phyloP scores from a whole-genome alignment of 2,329 filamentous ascomycete genomes.

The Botrytis sinoallii region DNA sequence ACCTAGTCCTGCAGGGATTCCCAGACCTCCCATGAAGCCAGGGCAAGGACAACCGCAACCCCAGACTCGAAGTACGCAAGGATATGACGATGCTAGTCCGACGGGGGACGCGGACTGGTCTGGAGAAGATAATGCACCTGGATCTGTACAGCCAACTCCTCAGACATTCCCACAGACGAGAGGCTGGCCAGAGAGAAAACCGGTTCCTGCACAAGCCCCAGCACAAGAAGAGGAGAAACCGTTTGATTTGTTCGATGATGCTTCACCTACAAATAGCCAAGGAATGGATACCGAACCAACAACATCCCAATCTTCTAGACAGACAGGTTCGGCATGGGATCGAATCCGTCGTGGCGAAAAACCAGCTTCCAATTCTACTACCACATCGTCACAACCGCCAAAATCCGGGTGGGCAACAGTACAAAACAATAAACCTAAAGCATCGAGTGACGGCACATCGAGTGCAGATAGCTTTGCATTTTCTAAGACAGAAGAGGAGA shows the following conservation, averaged over 20 bases:
- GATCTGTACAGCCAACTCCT: background rate
- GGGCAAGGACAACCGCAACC: constrained; percentile 19
- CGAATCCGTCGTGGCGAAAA: constrained; percentile 32
- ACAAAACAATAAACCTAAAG: constrained; percentile 16
- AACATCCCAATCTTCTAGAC: constrained; percentile 1
- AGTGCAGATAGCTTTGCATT: constrained; percentile 30
- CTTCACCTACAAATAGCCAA: constrained; percentile 33
- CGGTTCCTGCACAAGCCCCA: constrained; percentile 3
- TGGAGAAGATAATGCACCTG: constrained; percentile 22
- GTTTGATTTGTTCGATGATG: constrained; percentile 34
- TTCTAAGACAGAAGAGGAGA: constrained; percentile 29
- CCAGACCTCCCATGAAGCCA: constrained; percentile 8
- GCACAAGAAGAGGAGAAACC: constrained; percentile 23
- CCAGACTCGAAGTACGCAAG: constrained; percentile 17
- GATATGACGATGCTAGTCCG: constrained; percentile 33
- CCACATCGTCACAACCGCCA: constrained; percentile 12
- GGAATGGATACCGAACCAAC: constrained; percentile 22
- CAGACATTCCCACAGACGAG: constrained; percentile 3
- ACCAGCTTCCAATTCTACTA: constrained; percentile 8
- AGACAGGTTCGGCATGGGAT: constrained; percentile 35
- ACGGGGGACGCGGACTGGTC: constrained; percentile 26
- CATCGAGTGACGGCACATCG: constrained; percentile 20
- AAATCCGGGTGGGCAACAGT: constrained; percentile 23
- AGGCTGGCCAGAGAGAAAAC: background rate
- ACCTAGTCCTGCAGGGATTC: constrained; percentile 3